Conservation (phyloP, 2,329 filamentous ascomycete species). For the Apiospora koreana region DNA sequence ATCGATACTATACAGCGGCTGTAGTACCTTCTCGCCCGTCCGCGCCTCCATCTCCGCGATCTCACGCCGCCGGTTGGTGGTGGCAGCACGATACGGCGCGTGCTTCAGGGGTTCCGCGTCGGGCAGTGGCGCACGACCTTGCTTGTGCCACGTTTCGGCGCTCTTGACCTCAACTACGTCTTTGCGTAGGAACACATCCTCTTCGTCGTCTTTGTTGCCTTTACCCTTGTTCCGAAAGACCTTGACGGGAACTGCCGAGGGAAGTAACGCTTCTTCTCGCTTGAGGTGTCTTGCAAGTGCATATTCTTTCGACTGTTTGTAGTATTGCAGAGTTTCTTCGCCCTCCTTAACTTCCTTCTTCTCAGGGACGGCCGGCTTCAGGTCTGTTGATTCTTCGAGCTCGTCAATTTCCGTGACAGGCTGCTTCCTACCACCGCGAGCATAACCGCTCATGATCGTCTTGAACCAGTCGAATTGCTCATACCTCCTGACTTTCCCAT, state of each 20-base stretch:
- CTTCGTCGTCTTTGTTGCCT: slow-evolving; percentile 69
- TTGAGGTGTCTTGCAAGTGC: slow-evolving; percentile 84
- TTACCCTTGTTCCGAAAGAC: slow-evolving; percentile 76
- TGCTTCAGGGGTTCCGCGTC: slow-evolving; percentile 79
- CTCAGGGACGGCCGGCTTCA: slow-evolving; percentile 71
- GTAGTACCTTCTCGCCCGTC: slow-evolving; percentile 79
- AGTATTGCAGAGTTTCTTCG: slow-evolving; percentile 82
- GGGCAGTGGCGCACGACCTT: slow-evolving; percentile 73
- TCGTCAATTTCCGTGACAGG: slow-evolving; percentile 74
- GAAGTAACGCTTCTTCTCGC: slow-evolving; percentile 83
- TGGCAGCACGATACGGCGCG: slow-evolving; percentile 90
- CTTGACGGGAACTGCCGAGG: slow-evolving; percentile 68
- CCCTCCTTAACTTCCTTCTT: slow-evolving; percentile 74
- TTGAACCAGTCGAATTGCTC: slow-evolving; percentile 90
- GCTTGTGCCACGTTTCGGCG: slow-evolving; percentile 96
- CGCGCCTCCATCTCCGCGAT: slow-evolving; percentile 81
- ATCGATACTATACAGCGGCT: slow-evolving; percentile 79
- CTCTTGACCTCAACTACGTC: slow-evolving; percentile 88
- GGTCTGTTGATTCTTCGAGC: slow-evolving; percentile 74
- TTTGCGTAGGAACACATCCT: slow-evolving; percentile 76
- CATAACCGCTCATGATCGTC: slow-evolving; percentile 74
- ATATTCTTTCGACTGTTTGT: slow-evolving; percentile 83
- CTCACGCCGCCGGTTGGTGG: slow-evolving; percentile 81
- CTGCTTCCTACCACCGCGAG: slow-evolving; percentile 45
- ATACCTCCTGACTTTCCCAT: slow-evolving; percentile 75